Percentiles rank a stretch among this genome's conserved stretches.
Conservation (phyloP, 2,329 filamentous ascomycete genomes). For the Epicoccum nigrum region DNA sequence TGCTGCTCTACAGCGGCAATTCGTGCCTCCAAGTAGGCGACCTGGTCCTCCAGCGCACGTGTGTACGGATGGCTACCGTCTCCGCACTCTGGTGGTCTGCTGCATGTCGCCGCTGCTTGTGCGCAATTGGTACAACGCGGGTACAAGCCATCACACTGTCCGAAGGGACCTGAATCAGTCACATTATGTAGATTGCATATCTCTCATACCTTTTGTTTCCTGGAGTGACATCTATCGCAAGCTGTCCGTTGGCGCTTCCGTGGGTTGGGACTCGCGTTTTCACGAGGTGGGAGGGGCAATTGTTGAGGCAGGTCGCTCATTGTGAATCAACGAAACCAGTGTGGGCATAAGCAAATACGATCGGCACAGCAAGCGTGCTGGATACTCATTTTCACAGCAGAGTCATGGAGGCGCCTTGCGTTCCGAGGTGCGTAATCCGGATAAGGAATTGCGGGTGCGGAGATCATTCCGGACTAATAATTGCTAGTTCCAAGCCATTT, state of each 20-base stretch:
- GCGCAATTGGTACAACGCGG: conserved; percentile 20
- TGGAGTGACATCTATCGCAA: conserved; percentile 17
- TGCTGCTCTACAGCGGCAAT: conserved; percentile 7
- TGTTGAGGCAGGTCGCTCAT: not conserved
- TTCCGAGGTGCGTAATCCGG: no score
- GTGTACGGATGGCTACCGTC: conserved; percentile 13
- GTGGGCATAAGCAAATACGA: not conserved
- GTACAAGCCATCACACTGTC: conserved; percentile 18
- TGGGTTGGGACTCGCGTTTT: conserved; percentile 6
- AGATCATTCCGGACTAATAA: no score
- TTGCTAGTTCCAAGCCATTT: no score
- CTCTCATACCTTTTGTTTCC: conserved; percentile 17
- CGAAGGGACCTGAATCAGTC: not conserved
- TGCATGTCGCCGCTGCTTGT: conserved; percentile 11
- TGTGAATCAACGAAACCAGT: not conserved
- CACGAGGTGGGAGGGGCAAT: not conserved
- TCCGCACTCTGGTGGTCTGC: conserved; percentile 15
- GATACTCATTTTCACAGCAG: no score
- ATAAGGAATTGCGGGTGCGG: no score
- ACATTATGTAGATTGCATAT: not conserved
- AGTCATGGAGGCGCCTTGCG: no score
- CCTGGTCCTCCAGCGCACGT: conserved; percentile 19
- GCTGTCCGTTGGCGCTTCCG: conserved; percentile 21
- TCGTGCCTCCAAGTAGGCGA: conserved; percentile 18
- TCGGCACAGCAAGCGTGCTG: no score